phyloP scores from a whole-genome alignment of 2,329 filamentous ascomycete species.

The Epichloe sylvatica region DNA sequence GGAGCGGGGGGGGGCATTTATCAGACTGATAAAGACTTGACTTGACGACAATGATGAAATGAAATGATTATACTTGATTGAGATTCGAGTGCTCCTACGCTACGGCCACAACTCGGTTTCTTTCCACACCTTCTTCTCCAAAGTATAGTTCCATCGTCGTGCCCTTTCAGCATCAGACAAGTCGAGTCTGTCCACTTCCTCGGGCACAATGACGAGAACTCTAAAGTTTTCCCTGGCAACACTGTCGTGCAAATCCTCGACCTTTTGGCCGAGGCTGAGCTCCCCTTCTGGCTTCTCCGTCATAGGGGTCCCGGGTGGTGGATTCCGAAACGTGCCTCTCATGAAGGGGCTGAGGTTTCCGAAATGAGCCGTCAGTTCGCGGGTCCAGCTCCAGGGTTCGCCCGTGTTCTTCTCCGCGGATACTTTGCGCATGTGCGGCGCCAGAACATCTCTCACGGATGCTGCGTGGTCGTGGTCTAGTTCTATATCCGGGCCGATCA shows the following conservation, averaged over 20 bases:
- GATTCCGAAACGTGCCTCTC: slow-evolving; percentile 61
- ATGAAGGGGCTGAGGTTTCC: slow-evolving; percentile 73
- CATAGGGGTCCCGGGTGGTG: slow-evolving; percentile 52
- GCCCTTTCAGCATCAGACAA: slow-evolving; percentile 50
- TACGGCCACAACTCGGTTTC: slow-evolving; percentile 57
- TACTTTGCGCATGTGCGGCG: slow-evolving; percentile 44
- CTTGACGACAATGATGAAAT: too few species aligned
- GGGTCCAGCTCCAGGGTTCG: slow-evolving; percentile 58
- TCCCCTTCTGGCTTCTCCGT: slow-evolving; percentile 31
- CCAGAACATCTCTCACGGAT: slow-evolving; percentile 46
- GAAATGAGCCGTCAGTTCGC: slow-evolving; percentile 75
- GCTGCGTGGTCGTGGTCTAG: slow-evolving; percentile 14
- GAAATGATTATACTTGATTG: too few species aligned
- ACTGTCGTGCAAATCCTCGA: slow-evolving; percentile 55
- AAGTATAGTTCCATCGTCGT: slow-evolving; percentile 54
- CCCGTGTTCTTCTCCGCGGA: slow-evolving; percentile 11
- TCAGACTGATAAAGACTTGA: too few species aligned
- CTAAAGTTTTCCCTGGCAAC: slow-evolving; percentile 65
- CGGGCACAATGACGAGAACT: slow-evolving; percentile 67
- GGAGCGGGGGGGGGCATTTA: too few species aligned
- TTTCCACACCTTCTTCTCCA: slow-evolving; percentile 47
- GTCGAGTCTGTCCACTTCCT: slow-evolving; percentile 63
- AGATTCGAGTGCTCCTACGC: background rate
- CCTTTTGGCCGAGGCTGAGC: slow-evolving; percentile 44
- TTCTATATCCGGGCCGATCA: slow-evolving; percentile 59